Evolutionary conservation across 2,329 filamentous ascomycete species (phyloP).

Genomic region (Kalaharituber pfeilii): DNA sequence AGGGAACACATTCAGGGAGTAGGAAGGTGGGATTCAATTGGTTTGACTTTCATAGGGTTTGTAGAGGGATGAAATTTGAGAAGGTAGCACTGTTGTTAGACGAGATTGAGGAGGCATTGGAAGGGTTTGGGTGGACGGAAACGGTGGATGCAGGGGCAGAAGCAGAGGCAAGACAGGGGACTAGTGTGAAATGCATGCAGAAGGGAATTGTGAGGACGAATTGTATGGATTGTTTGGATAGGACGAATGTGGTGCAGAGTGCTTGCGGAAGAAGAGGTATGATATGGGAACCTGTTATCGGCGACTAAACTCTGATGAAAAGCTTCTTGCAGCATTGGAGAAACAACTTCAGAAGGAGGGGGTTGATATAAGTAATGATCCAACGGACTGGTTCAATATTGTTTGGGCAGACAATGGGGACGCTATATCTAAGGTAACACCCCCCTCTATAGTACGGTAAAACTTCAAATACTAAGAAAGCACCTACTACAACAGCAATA

Average conservation of each 20-base stretch:
- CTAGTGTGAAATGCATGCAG: slow-evolving; percentile 33
- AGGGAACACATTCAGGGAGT: slow-evolving; percentile 21
- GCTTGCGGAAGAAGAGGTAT: slow-evolving; percentile 44
- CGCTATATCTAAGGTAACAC: slow-evolving; percentile 53
- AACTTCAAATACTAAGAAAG: background rate
- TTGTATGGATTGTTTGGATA: slow-evolving; percentile 95
- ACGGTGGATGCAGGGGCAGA: slow-evolving; percentile 13
- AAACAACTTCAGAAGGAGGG: slow-evolving; percentile 58
- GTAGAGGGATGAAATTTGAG: slow-evolving; percentile 93
- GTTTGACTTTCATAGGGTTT: slow-evolving; percentile 92
- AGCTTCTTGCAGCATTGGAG: slow-evolving; percentile 56
- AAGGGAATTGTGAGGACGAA: slow-evolving; percentile 76
- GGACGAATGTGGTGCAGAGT: slow-evolving; percentile 90
- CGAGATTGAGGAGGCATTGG: slow-evolving; percentile 48
- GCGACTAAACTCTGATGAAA: background rate
- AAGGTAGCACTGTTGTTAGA: slow-evolving; percentile 71
- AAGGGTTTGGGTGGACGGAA: slow-evolving; percentile 54
- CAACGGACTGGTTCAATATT: slow-evolving; percentile 84
- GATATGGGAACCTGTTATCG: background rate
- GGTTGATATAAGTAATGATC: slow-evolving; percentile 55
- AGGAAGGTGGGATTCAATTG: slow-evolving; percentile 58
- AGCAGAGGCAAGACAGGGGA: slow-evolving; percentile 25
- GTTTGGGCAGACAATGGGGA: slow-evolving; percentile 97
- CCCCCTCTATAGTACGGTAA: background rate
- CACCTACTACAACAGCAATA: slow-evolving; percentile 52